Evolutionary conservation across 768 basidiomycete species (phyloP), one percentile per base, ranked within the genome.

Genomic region (Ramaria rubella): DNA sequence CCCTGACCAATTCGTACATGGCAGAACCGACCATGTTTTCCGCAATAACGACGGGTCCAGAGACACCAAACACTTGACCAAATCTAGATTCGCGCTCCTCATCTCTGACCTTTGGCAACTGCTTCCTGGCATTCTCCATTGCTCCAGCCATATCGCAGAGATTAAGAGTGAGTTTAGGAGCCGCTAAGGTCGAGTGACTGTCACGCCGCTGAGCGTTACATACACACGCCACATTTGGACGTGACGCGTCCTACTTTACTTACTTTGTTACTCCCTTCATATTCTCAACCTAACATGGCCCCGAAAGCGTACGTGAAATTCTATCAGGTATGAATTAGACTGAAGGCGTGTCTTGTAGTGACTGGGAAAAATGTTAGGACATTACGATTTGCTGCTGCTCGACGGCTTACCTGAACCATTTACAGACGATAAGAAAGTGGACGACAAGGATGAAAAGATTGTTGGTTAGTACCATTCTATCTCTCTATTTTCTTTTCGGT

Each of bases 1-100:
- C 96, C 63, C 96, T 89, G 56, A 95, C 96, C 61, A 98, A 84
- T 72, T 97, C 92, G 73, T 95, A 91, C 96, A 98, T 93, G 63
- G 94, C 95, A 58, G 87, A 89, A 40, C 93, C 94, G 57, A 79
- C 79, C 94, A 95, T 97, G 75, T 94, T 94, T 78, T 87, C 90
- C 60, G 94, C 94, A 68, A 98, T 85, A 66, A 99, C 95, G 76
- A 97, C 95, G 50, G 96, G 96, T 42, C 96, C 96, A 36, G 96
- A 99, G 38, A 99, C 96, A 60, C 94, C 94, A 69, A 82, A 93
- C 7, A 95, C 93, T 64, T 86, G 82, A 57, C 91, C 94, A 64
- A 90, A 91, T 61, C 79, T 79, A 60, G 85, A 87, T 74, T 96
- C 94, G 48, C 80, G 79, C 61, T 95, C 89, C 71, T 95, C 94